Evolutionary conservation across 148 eudicot genomes (phyloP).

Genomic region (Selenicereus undatus): DNA sequence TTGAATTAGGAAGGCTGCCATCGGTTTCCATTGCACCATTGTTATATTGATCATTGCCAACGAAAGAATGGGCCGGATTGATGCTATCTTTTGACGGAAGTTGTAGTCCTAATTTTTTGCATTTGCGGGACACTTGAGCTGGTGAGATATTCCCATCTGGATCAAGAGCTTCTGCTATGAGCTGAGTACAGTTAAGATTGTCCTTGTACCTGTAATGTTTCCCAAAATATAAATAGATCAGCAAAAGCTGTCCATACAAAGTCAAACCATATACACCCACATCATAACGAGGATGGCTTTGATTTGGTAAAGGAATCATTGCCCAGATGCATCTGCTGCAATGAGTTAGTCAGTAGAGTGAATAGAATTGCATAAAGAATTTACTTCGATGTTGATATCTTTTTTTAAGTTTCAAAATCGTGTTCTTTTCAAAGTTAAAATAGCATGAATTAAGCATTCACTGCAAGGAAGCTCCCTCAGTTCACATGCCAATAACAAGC

Average conservation of each 20-base stretch:
- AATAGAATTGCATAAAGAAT: background rate
- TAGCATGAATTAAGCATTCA: too few relatives aligned
- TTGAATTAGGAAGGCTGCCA: conserved; percentile 24
- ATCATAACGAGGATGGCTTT: background rate
- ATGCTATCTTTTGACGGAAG: conserved; percentile 41
- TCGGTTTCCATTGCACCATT: conserved; percentile 23
- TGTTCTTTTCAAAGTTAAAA: background rate
- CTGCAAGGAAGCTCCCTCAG: too few relatives aligned
- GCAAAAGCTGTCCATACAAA: background rate
- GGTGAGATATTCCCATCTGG: conserved; percentile 50
- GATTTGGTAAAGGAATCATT: background rate
- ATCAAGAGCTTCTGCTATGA: conserved; percentile 63
- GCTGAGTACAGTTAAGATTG: conserved; percentile 41
- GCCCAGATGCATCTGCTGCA: too few relatives aligned
- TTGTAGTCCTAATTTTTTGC: conserved; percentile 59
- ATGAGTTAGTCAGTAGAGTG: background rate
- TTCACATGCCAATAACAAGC: background rate
- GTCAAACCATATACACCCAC: background rate
- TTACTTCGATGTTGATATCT: background rate
- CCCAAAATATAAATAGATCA: background rate
- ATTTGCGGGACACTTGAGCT: conserved; percentile 52
- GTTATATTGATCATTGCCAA: conserved; percentile 22
- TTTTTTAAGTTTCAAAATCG: background rate
- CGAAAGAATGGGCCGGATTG: conserved; percentile 17
- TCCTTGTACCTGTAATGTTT: conserved; percentile 54